A percentile compares a stretch with the other conserved stretches of the same genome.
Conservation (phyloP, 176 grass and related monocot genomes). For the Avena atlantica region DNA sequence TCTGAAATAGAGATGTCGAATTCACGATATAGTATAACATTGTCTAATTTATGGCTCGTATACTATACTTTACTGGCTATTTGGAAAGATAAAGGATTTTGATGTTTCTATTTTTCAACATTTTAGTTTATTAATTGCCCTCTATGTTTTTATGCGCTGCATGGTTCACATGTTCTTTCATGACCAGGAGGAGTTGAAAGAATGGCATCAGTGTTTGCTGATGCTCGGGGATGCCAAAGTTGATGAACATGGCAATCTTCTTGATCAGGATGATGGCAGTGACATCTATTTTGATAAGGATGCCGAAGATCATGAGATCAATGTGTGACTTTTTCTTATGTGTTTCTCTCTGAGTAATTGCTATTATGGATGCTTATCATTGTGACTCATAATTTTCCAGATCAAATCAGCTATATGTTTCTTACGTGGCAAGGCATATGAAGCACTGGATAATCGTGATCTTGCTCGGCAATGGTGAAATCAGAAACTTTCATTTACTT, state of each 20-base stretch:
- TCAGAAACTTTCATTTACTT: not conserved
- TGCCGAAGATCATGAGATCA: slow-evolving; percentile 86
- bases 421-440: slow-evolving; percentile 94
- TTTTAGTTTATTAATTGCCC: not conserved
- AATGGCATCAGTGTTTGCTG: slow-evolving; percentile 94
- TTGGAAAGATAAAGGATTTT: not conserved
- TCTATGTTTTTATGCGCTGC: slow-evolving; percentile 6
- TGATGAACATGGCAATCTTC: slow-evolving; percentile 80
- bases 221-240: slow-evolving; percentile 98
- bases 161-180: slow-evolving; percentile 16
- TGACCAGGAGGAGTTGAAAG: slow-evolving; percentile 87
- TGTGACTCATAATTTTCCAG: slow-evolving; percentile 50
- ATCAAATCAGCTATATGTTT: slow-evolving; percentile 94
- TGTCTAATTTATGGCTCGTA: not conserved
- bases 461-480: slow-evolving; percentile 85
- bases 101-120: slow-evolving; percentile 10
- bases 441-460: slow-evolving; percentile 91
- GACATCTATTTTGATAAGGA: slow-evolving; percentile 95
- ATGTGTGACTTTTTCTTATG: slow-evolving; percentile 48
- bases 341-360: not conserved
- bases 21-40: not conserved
- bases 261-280: slow-evolving; percentile 80
- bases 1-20: not conserved
- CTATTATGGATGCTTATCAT: slow-evolving; percentile 31
- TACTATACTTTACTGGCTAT: not conserved